Evolutionary conservation across 164 flowering plant genomes (phyloP).

Genomic region (Kingdonia uniflora): DNA sequence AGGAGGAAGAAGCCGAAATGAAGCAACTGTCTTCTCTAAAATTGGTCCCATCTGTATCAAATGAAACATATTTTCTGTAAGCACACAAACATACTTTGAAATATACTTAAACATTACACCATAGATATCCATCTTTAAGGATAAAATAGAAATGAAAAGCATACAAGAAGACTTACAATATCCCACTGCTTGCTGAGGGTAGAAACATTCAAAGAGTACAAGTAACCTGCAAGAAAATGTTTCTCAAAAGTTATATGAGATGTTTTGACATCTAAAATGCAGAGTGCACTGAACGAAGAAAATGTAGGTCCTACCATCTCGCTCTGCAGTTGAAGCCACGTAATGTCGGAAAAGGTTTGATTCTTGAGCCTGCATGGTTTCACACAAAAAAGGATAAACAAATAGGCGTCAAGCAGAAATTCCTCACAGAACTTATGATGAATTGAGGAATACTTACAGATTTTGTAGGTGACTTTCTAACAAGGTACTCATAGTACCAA

Average conservation of each 20-base stretch:
- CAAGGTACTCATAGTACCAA: constrained; percentile 86
- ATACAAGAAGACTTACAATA: constrained; percentile 27
- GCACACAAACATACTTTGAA: too few relatives aligned
- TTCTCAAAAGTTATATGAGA: not conserved
- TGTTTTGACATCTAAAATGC: too few relatives aligned
- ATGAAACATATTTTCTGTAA: constrained; percentile 6
- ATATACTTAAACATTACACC: too few relatives aligned
- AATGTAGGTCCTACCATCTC: constrained; percentile 55
- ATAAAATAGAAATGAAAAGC: not conserved
- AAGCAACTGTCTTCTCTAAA: constrained; percentile 51
- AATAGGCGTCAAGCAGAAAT: too few relatives aligned
- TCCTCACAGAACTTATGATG: not conserved
- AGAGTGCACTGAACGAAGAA: not conserved
- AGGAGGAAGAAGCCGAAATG: constrained; percentile 76
- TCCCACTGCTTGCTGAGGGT: constrained; percentile 83
- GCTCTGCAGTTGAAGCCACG: constrained; percentile 76
- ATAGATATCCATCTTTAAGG: too few relatives aligned
- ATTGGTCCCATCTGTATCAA: constrained; percentile 80
- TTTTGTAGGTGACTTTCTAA: constrained; percentile 87
- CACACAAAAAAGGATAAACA: constrained; percentile 2
- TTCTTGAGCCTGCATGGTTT: constrained; percentile 52
- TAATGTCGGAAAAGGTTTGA: constrained; percentile 60
- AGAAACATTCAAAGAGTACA: constrained; percentile 82
- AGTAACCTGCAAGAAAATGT: constrained; percentile 51
- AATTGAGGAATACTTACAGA: constrained; percentile 30